These are phyloP conservation scores for Aspergillus panamensis DNA, from an alignment of 495 filamentous ascomycete genomes.

Conservation along the genomic window DNA sequence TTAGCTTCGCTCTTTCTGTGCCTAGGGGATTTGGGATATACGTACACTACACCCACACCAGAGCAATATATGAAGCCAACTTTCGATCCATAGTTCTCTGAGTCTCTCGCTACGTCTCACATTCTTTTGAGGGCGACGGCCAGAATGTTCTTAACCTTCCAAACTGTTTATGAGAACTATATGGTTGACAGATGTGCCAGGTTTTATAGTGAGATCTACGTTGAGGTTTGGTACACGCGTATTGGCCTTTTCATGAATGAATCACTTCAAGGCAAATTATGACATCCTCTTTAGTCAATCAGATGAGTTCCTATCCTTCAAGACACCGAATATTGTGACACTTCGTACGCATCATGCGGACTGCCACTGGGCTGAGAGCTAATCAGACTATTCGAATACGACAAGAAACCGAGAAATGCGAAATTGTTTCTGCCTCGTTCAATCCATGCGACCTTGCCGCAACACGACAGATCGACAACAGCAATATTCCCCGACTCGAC, in stretches of 20 bases:
- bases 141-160: no score
- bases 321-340: conserved; percentile 13
- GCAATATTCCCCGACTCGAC: not conserved
- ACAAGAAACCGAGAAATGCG: conserved; percentile 16
- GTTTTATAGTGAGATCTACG: no score
- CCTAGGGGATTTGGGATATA: not conserved
- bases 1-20: not conserved
- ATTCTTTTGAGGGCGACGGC: no score
- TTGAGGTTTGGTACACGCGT: not conserved
- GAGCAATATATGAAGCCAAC: no score
- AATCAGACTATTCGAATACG: not conserved
- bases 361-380: conserved; percentile 6
- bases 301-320: not conserved
- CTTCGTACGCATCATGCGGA: not conserved
- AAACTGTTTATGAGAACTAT: no score
- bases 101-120: no score
- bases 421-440: conserved; percentile 11
- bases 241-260: not conserved
- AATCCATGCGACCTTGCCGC: conserved; percentile 11
- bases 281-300: not conserved
- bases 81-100: no score
- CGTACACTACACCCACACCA: no score
- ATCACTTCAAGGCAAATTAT: not conserved
- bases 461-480: not conserved
- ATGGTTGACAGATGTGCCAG: no score